Evolutionary conservation across 768 basidiomycete species (phyloP), one percentile per base, ranked within the genome.

Genomic region (Tylopilus sp.): DNA sequence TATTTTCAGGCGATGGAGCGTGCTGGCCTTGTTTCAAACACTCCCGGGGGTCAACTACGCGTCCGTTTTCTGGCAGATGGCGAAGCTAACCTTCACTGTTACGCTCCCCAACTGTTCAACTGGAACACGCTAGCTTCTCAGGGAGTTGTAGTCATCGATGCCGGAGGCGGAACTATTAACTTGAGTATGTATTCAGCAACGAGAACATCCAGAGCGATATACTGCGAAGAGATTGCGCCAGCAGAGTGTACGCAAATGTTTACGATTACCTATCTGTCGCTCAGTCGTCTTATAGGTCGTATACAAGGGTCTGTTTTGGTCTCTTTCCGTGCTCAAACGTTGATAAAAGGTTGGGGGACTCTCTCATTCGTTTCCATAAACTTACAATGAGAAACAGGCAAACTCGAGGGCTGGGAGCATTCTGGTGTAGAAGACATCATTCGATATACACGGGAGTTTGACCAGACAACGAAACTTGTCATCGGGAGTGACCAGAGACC

Each of bases 21-120:
- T 31, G 65, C 63, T 4, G 61, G 58, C 2, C 58, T 67, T 9
- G 36, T 67, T 25, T 51, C 58, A 0, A 23, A 26, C n/a, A 52
- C 52, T 4, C 23, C 30, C 0, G 54, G 53, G n/a, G 64, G 56
- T 0, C 51, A 46, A 30, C 33, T 54, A 0, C 52, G 59, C 4
- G 50, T 67, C 20, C 54, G 55, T 20, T 2, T 50, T 17, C 7
- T 50, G 11, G 30, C 50, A 1, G 50, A 50, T 7, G 50, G 50
- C 13, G 50, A 44, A 39, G 43, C 50, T 23, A 8, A 6, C n/a
- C 36, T 44, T 30, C 50, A 44, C 21, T 50, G 7, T 31, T 44
- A 26, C 11, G 3, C 38, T 17, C 55, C 63, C 17, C 12, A 13
- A n/a, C 4, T 18, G n/a, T 12, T 36, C 36, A 7, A 18, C 36